Conservation (phyloP, 2,329 filamentous ascomycete species). For the Calonectria fujianensis region DNA sequence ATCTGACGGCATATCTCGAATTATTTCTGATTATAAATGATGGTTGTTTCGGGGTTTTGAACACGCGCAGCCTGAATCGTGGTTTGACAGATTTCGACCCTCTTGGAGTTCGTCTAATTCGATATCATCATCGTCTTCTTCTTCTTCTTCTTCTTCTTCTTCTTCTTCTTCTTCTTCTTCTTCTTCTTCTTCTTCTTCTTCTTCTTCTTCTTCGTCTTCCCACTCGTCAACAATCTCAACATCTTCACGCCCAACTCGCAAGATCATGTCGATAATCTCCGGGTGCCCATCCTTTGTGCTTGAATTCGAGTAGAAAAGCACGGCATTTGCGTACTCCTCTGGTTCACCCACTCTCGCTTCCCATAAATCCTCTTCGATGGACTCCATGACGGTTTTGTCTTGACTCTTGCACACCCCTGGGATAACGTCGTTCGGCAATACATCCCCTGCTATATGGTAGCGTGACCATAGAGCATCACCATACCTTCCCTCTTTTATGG, state of each 20-base stretch:
- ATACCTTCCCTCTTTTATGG: not conserved
- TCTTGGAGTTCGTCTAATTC: no score
- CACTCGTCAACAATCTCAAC: not conserved
- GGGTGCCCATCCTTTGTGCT: not conserved
- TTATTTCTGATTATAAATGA: no score
- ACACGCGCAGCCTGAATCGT: no score
- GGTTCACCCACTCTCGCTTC: not conserved
- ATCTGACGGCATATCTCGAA: no score
- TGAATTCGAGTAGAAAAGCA: not conserved
- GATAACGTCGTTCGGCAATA: not conserved
- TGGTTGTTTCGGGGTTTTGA: no score
- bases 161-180: no score
- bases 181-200: no score
- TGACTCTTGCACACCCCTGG: not conserved
- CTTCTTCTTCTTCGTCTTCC: not conserved
- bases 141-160: not conserved
- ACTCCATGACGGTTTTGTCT: not conserved
- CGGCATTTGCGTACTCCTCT: not conserved
- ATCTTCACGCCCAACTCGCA: not conserved
- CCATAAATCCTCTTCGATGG: not conserved
- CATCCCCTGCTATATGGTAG: not conserved
- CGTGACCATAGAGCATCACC: conserved; percentile 6
- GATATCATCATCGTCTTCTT: no score
- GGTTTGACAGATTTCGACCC: no score
- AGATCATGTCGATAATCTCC: not conserved